A percentile compares a stretch with the other conserved stretches of the same genome.
Conservation (phyloP, 306 rosid genomes). For the Adenanthera pavonina region DNA sequence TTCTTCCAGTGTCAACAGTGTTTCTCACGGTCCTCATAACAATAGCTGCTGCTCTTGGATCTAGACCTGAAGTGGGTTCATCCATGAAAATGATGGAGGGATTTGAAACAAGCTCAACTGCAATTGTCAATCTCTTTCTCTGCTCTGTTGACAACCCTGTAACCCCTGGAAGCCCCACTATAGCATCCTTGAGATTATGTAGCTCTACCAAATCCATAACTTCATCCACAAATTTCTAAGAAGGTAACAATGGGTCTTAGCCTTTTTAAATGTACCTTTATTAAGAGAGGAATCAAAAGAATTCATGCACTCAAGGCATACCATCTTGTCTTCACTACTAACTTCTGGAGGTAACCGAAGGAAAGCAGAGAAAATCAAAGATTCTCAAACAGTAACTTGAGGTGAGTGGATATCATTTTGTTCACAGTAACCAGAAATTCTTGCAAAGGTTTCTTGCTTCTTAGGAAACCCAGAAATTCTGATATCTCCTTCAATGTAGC, state of each 20-base stretch:
- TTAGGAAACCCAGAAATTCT: conserved; percentile 92
- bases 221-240: conserved; percentile 85
- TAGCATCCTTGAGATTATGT: conserved; percentile 74
- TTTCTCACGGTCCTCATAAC: conserved; percentile 97
- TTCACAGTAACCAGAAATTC: conserved; percentile 97
- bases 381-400: conserved; percentile 89
- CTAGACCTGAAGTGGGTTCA: conserved; percentile 98
- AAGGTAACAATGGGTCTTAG: background rate
- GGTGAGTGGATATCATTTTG: conserved; percentile 99
- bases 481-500: conserved; percentile 89
- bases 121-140: conserved; percentile 88
- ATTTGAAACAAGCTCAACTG: conserved; percentile 97
- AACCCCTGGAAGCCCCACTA: conserved; percentile 95
- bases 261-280: too few species aligned
- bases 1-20: conserved; percentile 98
- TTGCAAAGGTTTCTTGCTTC: conserved; percentile 96
- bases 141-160: conserved; percentile 98
- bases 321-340: conserved; percentile 71
- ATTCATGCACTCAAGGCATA: conserved; percentile 34
- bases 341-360: conserved; percentile 94
- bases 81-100: conserved; percentile 99
- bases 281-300: too few species aligned
- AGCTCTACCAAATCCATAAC: conserved; percentile 95
- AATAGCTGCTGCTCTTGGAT: conserved; percentile 99
- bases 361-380: conserved; percentile 94